These are phyloP conservation scores for Gonium pectorale DNA, from an alignment of 139 green algal genomes.

Conservation along the genomic window DNA sequence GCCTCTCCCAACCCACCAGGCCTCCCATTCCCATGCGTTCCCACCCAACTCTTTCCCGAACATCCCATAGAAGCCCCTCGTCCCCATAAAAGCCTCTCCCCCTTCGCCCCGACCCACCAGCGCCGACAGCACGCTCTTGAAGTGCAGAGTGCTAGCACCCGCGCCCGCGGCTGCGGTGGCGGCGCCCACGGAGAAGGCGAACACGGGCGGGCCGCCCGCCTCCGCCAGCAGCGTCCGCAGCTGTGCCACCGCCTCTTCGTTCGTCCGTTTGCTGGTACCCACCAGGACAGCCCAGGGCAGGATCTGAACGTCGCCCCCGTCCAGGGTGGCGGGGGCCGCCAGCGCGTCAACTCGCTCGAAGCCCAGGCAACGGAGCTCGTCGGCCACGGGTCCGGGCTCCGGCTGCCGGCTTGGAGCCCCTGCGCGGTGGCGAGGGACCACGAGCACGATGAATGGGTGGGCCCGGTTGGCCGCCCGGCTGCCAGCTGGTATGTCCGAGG, in stretches of 20 bases:
- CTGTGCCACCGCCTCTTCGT: slow-evolving; percentile 34
- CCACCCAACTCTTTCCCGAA: too few species aligned
- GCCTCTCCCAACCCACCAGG: neutral
- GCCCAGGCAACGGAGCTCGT: neutral
- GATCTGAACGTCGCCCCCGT: slow-evolving; percentile 43
- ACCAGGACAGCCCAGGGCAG: slow-evolving; percentile 32
- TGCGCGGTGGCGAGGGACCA: neutral
- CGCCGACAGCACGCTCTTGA: slow-evolving; percentile 47
- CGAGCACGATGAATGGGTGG: too few species aligned
- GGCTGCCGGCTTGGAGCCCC: slow-evolving; percentile 26
- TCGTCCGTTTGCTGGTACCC: slow-evolving; percentile 41
- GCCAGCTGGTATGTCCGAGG: too few species aligned
- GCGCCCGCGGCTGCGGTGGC: neutral
- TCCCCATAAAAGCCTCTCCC: too few species aligned
- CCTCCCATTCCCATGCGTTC: too few species aligned
- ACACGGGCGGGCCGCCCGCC: slow-evolving; percentile 11
- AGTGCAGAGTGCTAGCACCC: slow-evolving; percentile 36
- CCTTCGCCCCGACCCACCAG: neutral
- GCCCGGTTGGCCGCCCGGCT: too few species aligned
- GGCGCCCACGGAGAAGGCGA: slow-evolving; percentile 7
- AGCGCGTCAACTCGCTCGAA: neutral
- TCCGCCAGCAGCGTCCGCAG: slow-evolving; percentile 8
- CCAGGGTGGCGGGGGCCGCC: slow-evolving; percentile 13
- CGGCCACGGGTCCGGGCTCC: slow-evolving; percentile 19
- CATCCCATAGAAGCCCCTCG: too few species aligned